A percentile compares a stretch with the other conserved stretches of the same genome.
Evolutionary conservation across 306 rosid species (phyloP).

Genomic region (Cucumis cinereus): DNA sequence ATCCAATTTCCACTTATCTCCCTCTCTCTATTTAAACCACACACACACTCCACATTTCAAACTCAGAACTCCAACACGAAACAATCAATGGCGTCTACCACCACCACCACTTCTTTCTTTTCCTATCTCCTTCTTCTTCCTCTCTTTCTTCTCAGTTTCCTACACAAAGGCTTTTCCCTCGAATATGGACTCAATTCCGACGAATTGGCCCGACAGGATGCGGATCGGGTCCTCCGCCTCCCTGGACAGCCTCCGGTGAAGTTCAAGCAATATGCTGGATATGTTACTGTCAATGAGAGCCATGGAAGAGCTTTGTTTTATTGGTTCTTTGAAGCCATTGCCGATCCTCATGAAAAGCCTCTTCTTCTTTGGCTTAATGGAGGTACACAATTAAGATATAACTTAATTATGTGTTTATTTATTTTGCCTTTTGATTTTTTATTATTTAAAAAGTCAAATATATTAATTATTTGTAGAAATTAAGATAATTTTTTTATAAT

Average conservation of each 20-base stretch:
- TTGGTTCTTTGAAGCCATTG: slow-evolving; percentile 63
- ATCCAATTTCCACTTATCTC: neutral
- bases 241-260: slow-evolving; percentile 68
- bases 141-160: neutral
- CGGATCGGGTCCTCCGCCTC: slow-evolving; percentile 34
- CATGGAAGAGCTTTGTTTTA: slow-evolving; percentile 83
- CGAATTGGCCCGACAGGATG: slow-evolving; percentile 25
- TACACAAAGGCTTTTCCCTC: neutral
- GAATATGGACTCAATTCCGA: neutral
- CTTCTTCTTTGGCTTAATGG: slow-evolving; percentile 82
- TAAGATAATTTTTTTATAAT: too few species aligned
- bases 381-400: slow-evolving; percentile 21
- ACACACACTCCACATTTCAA: neutral
- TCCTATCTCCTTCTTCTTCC: neutral
- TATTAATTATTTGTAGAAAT: too few species aligned
- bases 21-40: slow-evolving; percentile 12
- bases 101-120: neutral
- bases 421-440: neutral
- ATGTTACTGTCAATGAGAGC: slow-evolving; percentile 46
- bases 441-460: neutral
- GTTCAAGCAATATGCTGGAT: slow-evolving; percentile 69
- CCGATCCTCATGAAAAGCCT: slow-evolving; percentile 34
- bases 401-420: neutral
- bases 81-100: slow-evolving; percentile 17
- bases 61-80: too few species aligned